A percentile compares a stretch with the other conserved stretches of the same genome.
Conservation (phyloP, 2,329 filamentous ascomycete species). For the Penicillium sp. region DNA sequence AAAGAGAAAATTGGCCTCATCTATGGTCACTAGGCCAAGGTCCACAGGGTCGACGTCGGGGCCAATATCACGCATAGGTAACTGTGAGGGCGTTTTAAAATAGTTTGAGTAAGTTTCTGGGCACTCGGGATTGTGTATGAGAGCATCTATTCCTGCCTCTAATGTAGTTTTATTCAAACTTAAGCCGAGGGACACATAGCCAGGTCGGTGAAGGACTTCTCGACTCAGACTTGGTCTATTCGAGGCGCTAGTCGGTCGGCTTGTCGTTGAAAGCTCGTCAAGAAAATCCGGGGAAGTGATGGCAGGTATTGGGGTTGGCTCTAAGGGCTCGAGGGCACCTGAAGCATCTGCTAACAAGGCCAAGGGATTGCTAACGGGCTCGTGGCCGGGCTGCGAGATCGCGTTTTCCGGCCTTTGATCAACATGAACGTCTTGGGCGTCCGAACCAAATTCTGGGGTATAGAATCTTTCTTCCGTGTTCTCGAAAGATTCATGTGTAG, state of each 20-base stretch:
- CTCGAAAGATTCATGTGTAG: background rate
- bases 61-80: slow-evolving; percentile 23
- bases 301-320: background rate
- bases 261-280: background rate
- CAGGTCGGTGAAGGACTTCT: slow-evolving; percentile 18
- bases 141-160: slow-evolving; percentile 22
- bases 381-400: slow-evolving; percentile 5
- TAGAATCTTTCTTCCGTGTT: background rate
- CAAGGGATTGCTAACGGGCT: slow-evolving; percentile 31
- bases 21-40: slow-evolving; percentile 30
- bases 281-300: background rate
- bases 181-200: slow-evolving; percentile 28
- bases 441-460: background rate
- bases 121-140: slow-evolving; percentile 9
- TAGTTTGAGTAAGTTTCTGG: slow-evolving; percentile 22
- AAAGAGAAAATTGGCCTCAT: slow-evolving; percentile 28
- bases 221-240: slow-evolving; percentile 4
- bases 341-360: slow-evolving; percentile 30
- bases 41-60: slow-evolving; percentile 33
- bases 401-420: background rate
- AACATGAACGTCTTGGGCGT: background rate
- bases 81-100: slow-evolving; percentile 16
- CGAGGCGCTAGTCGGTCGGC: background rate
- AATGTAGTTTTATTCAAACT: slow-evolving; percentile 20
- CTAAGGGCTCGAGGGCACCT: slow-evolving; percentile 19